Evolutionary conservation across 2,329 filamentous ascomycete genomes (phyloP).

Genomic region (Zymoseptoria tritici): DNA sequence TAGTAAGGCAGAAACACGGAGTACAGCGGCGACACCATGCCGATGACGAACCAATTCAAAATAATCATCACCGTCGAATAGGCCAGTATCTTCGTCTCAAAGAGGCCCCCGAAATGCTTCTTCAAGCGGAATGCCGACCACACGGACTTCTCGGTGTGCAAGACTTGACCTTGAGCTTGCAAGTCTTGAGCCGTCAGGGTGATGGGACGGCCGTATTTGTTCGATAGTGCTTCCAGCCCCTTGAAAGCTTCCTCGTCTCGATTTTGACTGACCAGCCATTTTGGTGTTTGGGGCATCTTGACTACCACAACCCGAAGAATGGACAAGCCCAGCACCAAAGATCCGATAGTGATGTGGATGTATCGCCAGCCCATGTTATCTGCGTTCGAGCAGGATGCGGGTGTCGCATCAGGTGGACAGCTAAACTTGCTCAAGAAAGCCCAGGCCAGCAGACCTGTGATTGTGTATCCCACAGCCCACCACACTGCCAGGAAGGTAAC

Average conservation of each 20-base stretch:
- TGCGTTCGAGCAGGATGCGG: slow-evolving; percentile 22
- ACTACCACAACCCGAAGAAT: slow-evolving; percentile 71
- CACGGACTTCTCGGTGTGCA: slow-evolving; percentile 20
- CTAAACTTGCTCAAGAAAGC: slow-evolving; percentile 18
- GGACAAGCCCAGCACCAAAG: slow-evolving; percentile 70
- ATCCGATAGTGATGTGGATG: slow-evolving; percentile 62
- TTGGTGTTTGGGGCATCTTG: slow-evolving; percentile 71
- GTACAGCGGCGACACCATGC: slow-evolving; percentile 82
- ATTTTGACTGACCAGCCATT: slow-evolving; percentile 21
- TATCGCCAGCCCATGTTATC: slow-evolving; percentile 69
- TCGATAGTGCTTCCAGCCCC: slow-evolving; percentile 15
- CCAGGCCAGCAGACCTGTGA: slow-evolving; percentile 49
- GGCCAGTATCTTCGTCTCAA: slow-evolving; percentile 16
- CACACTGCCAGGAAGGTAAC: slow-evolving; percentile 76
- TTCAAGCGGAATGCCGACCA: slow-evolving; percentile 18
- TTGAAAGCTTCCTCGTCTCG: slow-evolving; percentile 17
- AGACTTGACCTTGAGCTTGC: slow-evolving; percentile 15
- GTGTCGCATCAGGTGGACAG: background rate
- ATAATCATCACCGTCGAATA: slow-evolving; percentile 21
- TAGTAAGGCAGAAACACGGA: slow-evolving; percentile 88
- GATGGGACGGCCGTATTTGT: slow-evolving; percentile 15
- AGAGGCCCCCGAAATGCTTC: slow-evolving; percentile 21
- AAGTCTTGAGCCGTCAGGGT: slow-evolving; percentile 14
- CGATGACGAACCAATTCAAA: slow-evolving; percentile 31
- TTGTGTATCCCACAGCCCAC: slow-evolving; percentile 78